Percentiles rank a stretch among this genome's conserved stretches.
Conservation (phyloP, 148 eudicot species). For the Rhododendron williamsianum region DNA sequence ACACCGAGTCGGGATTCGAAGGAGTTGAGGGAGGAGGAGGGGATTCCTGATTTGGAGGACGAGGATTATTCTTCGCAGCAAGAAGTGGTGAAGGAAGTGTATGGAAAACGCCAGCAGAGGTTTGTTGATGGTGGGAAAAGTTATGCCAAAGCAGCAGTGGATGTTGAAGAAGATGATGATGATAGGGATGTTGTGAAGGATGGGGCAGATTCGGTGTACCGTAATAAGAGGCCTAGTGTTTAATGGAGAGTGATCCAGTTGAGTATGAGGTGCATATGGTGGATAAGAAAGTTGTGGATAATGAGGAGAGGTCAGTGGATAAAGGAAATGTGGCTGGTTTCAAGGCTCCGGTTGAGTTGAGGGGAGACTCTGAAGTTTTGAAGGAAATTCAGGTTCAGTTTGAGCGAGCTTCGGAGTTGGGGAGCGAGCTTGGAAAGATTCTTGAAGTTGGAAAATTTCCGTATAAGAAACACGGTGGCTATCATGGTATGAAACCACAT, state of each 20-base stretch:
- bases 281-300: constrained; percentile 83
- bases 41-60: constrained; percentile 87
- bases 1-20: constrained; percentile 63
- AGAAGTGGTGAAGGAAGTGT: constrained; percentile 74
- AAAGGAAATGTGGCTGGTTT: constrained; percentile 31
- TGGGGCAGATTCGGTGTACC: constrained; percentile 22
- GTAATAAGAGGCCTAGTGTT: constrained; percentile 30
- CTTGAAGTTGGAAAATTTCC: constrained; percentile 76
- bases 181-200: constrained; percentile 23
- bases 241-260: constrained; percentile 38
- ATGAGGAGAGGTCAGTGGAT: constrained; percentile 30
- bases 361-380: constrained; percentile 53
- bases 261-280: constrained; percentile 89
- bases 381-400: constrained; percentile 71
- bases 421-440: constrained; percentile 53
- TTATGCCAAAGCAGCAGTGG: constrained; percentile 30
- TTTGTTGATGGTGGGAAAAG: constrained; percentile 38
- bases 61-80: constrained; percentile 44
- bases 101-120: constrained; percentile 37
- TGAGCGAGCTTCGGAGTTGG: constrained; percentile 66
- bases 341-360: constrained; percentile 15
- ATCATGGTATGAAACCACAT: constrained; percentile 44
- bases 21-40: constrained; percentile 84
- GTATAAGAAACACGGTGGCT: constrained; percentile 46
- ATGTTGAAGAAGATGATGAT: background rate